These are phyloP conservation scores for Hemisphaericaspora xylanilytica DNA, from an alignment of 1,139 yeast species.

Conservation along the genomic window DNA sequence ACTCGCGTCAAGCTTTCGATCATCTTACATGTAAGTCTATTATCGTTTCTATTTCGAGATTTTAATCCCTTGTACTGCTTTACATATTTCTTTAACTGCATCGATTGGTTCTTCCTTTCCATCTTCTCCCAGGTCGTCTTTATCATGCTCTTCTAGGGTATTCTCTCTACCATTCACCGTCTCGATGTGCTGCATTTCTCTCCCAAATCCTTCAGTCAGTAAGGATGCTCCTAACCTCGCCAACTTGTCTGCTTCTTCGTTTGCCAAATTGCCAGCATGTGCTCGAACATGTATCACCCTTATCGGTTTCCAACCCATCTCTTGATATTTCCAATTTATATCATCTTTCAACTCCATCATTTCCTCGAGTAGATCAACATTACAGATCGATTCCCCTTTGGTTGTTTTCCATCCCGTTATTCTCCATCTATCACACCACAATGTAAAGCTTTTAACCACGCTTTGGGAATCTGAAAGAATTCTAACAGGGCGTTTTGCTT, in stretches of 20 bases:
- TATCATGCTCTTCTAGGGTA: no score
- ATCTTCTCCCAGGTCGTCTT: no score
- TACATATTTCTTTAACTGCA: no score
- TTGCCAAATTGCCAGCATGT: slow-evolving; percentile 50
- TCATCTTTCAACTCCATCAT: slow-evolving; percentile 22
- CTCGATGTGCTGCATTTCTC: no score
- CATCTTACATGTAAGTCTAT: no score
- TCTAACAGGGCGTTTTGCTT: slow-evolving; percentile 19
- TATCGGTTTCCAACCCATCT: slow-evolving; percentile 31
- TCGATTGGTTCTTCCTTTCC: no score
- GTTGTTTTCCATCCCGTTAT: slow-evolving; percentile 50
- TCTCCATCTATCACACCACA: slow-evolving; percentile 56
- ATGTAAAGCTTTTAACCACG: slow-evolving; percentile 44
- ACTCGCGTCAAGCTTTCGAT: no score
- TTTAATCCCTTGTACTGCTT: no score
- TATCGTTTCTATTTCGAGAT: no score
- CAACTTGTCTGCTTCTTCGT: background rate
- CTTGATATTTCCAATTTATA: slow-evolving; percentile 26
- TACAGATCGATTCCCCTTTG: slow-evolving; percentile 46
- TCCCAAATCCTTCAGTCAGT: no score
- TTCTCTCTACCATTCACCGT: no score
- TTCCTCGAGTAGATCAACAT: slow-evolving; percentile 47
- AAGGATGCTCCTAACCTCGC: no score
- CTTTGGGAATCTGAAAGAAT: slow-evolving; percentile 61
- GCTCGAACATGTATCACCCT: slow-evolving; percentile 64